Percentiles rank a stretch among this genome's conserved stretches.
Evolutionary conservation across 2,329 filamentous ascomycete genomes (phyloP).

Genomic region (Akanthomyces muscarius): DNA sequence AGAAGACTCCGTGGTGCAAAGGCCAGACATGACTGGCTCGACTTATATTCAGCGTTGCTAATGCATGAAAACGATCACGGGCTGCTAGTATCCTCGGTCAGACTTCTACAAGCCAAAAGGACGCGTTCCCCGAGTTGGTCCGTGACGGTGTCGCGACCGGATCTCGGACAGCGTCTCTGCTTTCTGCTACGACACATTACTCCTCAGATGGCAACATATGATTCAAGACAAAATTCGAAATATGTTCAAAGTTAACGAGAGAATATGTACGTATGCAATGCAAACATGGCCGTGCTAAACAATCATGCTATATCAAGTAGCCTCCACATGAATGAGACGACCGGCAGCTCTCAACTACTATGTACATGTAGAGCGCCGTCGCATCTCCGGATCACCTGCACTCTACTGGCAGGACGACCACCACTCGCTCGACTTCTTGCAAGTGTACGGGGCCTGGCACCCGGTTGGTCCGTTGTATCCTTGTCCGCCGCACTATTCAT

Average conservation of each 20-base stretch:
- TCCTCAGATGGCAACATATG: neutral
- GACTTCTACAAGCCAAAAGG: neutral
- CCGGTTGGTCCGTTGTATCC: conserved; percentile 14
- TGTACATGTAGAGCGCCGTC: conserved; percentile 3
- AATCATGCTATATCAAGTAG: neutral
- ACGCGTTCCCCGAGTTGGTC: neutral
- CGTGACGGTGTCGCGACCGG: neutral
- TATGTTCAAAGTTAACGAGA: neutral
- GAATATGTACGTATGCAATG: neutral
- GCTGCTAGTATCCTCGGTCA: neutral
- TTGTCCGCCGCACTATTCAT: conserved; percentile 9
- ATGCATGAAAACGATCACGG: neutral
- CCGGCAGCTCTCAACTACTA: neutral
- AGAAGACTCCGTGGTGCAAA: neutral
- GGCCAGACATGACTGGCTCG: neutral
- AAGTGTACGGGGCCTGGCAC: conserved; percentile 11
- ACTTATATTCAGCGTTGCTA: neutral
- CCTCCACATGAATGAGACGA: neutral
- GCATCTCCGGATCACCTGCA: neutral
- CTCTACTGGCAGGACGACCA: conserved; percentile 18
- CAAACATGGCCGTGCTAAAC: neutral
- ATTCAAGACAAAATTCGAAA: neutral
- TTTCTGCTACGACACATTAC: neutral
- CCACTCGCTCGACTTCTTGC: conserved; percentile 10
- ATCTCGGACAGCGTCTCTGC: too few relatives aligned